Percentiles rank a stretch among this genome's conserved stretches.
phyloP scores from a whole-genome alignment of 1,284 basidiomycete species.

The Singerocomus rubriflavus region DNA sequence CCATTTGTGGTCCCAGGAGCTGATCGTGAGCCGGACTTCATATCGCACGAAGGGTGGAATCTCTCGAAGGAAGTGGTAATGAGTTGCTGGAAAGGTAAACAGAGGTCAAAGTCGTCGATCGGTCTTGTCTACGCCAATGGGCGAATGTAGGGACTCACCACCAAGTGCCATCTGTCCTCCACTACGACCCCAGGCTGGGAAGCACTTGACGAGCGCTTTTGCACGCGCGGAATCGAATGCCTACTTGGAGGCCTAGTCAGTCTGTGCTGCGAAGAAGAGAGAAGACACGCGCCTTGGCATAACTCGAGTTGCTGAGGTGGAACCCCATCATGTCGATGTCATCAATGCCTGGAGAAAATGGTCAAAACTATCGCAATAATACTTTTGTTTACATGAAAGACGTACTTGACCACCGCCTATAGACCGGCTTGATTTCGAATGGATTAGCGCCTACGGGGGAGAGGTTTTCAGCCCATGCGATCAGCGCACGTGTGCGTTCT shows the following conservation, averaged over 20 bases:
- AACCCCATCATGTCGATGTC: constrained; percentile 62
- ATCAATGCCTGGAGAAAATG: constrained; percentile 48
- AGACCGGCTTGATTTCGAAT: constrained; percentile 41
- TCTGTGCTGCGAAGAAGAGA: rapidly evolving
- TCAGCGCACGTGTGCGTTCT: constrained; percentile 38
- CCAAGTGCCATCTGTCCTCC: constrained; percentile 72
- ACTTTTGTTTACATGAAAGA: constrained; percentile 11
- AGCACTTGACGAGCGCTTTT: constrained; percentile 43
- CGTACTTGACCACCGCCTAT: constrained; percentile 56
- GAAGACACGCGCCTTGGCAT: constrained; percentile 54
- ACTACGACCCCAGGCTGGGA: constrained; percentile 61
- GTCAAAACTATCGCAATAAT: neutral
- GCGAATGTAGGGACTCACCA: constrained; percentile 37
- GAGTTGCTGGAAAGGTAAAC: constrained; percentile 47
- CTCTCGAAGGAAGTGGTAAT: constrained; percentile 75
- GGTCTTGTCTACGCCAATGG: neutral
- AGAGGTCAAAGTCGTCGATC: neutral
- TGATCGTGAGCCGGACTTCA: constrained; percentile 65
- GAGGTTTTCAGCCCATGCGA: constrained; percentile 43
- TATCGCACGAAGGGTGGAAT: constrained; percentile 72
- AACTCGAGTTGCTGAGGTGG: constrained; percentile 77
- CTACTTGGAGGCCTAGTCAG: constrained; percentile 22
- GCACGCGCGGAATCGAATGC: constrained; percentile 44
- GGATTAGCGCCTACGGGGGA: constrained; percentile 58
- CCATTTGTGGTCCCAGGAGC: constrained; percentile 86